These are phyloP conservation scores for Penicillium maclennaniae DNA, from an alignment of 495 filamentous ascomycete genomes.

Conservation along the genomic window DNA sequence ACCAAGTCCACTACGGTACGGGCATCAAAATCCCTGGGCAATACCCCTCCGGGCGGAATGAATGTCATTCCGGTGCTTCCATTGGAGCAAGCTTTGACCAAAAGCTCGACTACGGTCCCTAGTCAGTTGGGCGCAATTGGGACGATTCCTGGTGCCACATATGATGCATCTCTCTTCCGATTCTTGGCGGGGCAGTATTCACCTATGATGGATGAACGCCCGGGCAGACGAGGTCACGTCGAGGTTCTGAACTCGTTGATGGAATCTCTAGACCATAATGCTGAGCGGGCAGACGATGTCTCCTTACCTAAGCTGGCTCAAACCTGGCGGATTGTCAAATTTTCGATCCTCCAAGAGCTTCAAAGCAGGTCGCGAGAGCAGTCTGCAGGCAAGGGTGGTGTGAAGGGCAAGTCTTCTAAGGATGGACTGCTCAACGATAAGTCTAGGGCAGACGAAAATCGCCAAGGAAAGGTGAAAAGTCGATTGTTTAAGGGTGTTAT, in stretches of 20 bases:
- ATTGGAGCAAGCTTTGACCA: slow-evolving; percentile 58
- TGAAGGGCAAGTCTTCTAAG: slow-evolving; percentile 33
- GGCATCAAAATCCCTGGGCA: slow-evolving; percentile 41
- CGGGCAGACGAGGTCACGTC: slow-evolving; percentile 22
- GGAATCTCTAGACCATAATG: slow-evolving; percentile 58
- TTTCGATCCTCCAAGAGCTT: slow-evolving; percentile 58
- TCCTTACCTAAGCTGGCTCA: slow-evolving; percentile 63
- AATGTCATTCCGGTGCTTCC: slow-evolving; percentile 49
- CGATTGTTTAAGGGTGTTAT: slow-evolving; percentile 45
- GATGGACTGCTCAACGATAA: slow-evolving; percentile 29
- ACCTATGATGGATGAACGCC: slow-evolving; percentile 31
- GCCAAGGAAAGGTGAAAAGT: slow-evolving; percentile 37
- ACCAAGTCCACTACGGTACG: slow-evolving; percentile 29
- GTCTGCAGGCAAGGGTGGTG: slow-evolving; percentile 17
- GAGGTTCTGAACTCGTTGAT: slow-evolving; percentile 45
- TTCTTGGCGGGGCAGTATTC: slow-evolving; percentile 59
- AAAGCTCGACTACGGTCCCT: slow-evolving; percentile 47
- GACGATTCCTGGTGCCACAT: slow-evolving; percentile 51
- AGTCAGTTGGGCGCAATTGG: slow-evolving; percentile 62
- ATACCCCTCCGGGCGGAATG: slow-evolving; percentile 55
- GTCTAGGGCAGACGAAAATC: slow-evolving; percentile 33
- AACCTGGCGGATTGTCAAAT: slow-evolving; percentile 69
- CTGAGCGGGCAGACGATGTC: slow-evolving; percentile 54
- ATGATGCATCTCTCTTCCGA: slow-evolving; percentile 50
- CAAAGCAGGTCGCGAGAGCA: slow-evolving; percentile 55